These are phyloP conservation scores for Thoreauomyces humboldtii DNA, from an alignment of 192 early-diverging fungal genomes.

Conservation along the genomic window DNA sequence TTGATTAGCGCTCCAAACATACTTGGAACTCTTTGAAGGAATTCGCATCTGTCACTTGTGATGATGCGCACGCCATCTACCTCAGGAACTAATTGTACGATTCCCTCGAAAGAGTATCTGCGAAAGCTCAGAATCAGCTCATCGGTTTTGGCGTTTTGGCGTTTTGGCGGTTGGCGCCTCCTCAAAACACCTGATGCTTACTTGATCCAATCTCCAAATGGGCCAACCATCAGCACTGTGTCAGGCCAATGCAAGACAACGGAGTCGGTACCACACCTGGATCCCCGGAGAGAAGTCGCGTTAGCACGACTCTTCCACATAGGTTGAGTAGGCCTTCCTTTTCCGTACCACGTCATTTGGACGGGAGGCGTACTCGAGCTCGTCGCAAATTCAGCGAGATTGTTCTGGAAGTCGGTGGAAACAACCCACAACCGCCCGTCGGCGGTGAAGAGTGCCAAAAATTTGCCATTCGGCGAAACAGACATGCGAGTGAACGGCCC, in stretches of 20 bases:
- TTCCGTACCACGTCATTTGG: constrained; percentile 71
- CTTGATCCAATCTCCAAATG: constrained; percentile 87
- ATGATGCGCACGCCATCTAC: constrained; percentile 91
- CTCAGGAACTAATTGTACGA: constrained; percentile 83
- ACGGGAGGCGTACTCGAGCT: constrained; percentile 62
- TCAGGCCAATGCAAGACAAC: constrained; percentile 84
- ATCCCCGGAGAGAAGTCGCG: too few species aligned
- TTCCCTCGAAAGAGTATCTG: constrained; percentile 63
- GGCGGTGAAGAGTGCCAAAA: constrained; percentile 79
- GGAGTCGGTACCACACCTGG: constrained; percentile 93
- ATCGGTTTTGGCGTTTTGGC: too few species aligned
- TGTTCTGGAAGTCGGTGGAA: constrained; percentile 92
- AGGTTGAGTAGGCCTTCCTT: too few species aligned
- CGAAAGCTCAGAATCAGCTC: not conserved
- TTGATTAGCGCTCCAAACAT: constrained; percentile 11
- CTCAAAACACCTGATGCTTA: too few species aligned
- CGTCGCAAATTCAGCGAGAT: constrained; percentile 79
- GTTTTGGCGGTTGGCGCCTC: too few species aligned
- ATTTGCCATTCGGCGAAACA: constrained; percentile 93
- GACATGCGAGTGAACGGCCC: constrained; percentile 88
- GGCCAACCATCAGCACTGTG: constrained; percentile 85
- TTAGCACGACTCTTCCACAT: too few species aligned
- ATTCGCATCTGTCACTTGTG: constrained; percentile 76
- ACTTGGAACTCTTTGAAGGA: constrained; percentile 86
- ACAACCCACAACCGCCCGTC: constrained; percentile 85